phyloP scores from a whole-genome alignment of 129 eudicot genomes.

The Dittrichia graveolens region DNA sequence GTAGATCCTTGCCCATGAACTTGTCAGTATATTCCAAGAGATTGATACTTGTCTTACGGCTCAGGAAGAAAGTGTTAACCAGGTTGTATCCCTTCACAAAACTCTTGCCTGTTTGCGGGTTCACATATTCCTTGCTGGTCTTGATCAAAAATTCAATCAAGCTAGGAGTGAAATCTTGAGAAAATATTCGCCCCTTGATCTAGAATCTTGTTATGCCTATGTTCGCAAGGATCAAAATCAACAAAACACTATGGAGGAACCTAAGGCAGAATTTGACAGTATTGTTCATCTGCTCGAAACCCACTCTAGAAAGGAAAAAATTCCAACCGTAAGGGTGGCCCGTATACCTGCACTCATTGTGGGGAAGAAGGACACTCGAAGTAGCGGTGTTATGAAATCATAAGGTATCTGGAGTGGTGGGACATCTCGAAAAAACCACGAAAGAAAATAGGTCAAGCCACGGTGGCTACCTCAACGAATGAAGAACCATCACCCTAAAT shows the following conservation, averaged over 20 bases:
- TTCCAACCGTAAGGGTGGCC: background rate
- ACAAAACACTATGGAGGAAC: conserved; percentile 3
- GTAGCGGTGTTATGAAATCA: conserved; percentile 14
- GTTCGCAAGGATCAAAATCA: background rate
- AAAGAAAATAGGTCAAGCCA: conserved; percentile 9
- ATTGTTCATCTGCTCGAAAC: conserved; percentile 13
- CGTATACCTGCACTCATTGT: background rate
- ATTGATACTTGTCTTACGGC: background rate
- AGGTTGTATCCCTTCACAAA: conserved; percentile 5
- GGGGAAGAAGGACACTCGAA: conserved; percentile 23
- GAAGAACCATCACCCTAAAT: background rate
- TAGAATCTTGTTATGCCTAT: background rate
- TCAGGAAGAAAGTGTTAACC: background rate
- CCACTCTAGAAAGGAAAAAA: conserved; percentile 5
- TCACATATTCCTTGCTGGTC: conserved; percentile 9
- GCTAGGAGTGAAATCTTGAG: conserved; percentile 12
- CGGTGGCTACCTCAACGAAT: background rate
- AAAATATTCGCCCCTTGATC: conserved; percentile 18
- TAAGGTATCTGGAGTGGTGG: conserved; percentile 19
- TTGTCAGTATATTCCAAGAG: conserved; percentile 10
- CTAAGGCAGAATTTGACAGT: background rate
- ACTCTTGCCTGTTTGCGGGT: background rate
- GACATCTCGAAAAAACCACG: conserved; percentile 23
- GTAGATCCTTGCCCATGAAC: conserved; percentile 11
- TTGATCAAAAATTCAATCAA: conserved; percentile 15